Base-by-base conservation (phyloP, 2,329 filamentous ascomycete genomes). In the Pseudocercospora eumusae region DNA sequence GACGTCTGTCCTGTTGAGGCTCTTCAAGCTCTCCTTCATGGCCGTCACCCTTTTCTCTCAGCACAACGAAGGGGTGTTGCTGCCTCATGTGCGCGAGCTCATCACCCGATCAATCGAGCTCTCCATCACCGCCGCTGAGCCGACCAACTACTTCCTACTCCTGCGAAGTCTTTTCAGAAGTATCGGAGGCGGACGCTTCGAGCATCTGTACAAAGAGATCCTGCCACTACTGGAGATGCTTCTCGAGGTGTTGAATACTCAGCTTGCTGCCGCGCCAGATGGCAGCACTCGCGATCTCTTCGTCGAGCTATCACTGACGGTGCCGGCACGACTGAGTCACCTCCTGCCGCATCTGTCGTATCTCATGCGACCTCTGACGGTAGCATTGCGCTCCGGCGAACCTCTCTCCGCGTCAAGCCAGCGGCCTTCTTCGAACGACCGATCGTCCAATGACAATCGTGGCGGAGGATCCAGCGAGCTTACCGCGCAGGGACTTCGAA, bases 11-110 rank as follows among this genome's bases (percentile, higher is more conserved):
- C 80, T 99, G 33, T 80, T 99, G 56, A 86, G 96, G 59, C 86
- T 99, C 56, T 99, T 98, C 80, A 99, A 99, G 78, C 79, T 99
- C 56, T 96, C 93, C 0, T 99, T 99, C 76, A 99, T 99, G 95
- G 96, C 96, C 0, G 95, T 99, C 42, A 99, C 95, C 0, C 82
- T 99, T 1, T 99, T 99, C 75, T 92, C 92, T 0, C 84, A 86
- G 8, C 93, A 97, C 73, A 99, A 99, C 70, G 95, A 99, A 77
- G 90, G 95, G 74, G 92, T 99, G 2, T 82, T 99, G 13, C 82
- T 98, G 57, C 96, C 96, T 0, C 95, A 99, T 75, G 93, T 99
- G 56, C 93, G 96, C 59, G 96, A 96, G 74, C 96, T 99, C 66
- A 92, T 99, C 64, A 97, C 93, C 11, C 93, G 96, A 76, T 98